Evolutionary conservation across 176 grass and related monocot species (phyloP), one percentile per base, ranked within the genome.

Genomic region (Oryza longistaminata): DNA sequence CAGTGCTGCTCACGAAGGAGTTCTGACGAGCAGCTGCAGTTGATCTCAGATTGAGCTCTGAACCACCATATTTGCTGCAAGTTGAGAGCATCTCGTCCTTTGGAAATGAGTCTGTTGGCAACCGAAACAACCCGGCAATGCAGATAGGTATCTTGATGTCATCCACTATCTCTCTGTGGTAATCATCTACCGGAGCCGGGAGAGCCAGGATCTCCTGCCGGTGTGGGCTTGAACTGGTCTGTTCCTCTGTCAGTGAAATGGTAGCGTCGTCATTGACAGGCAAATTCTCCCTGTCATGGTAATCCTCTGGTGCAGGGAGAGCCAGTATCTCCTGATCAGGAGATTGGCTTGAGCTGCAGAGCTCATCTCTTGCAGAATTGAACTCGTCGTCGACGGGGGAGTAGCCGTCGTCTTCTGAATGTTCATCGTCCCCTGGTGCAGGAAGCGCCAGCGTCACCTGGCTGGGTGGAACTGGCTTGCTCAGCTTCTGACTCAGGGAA

Each of bases 91-190:
- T 69, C 71, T 75, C 77, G 21, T 85, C 82, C n/a, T 66, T 61
- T 2, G 83, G 77, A 76, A 90, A 94, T 24, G 88, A 83, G 66
- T 95, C 91, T 0, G 86, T 92, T 22, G 91, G 93, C 82, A 98
- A 53, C 80, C 96, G 91, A 70, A 98, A 98, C 31, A 98, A 27
- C 73, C 88, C 73, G 43, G 90, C 89, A 44, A 66, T 46, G 68
- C 90, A 10, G 25, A 76, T 35, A 2, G 96, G 93, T 75, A 90
- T 71, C 50, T 86, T 98, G 53, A 83, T 33, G 71, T 58, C 69
- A 58, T 73, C 79, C 72, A 85, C 77, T 14, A 75, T 81, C 52
- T 74, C 80, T 3, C 14, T 69, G 55, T 80, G 22, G 37, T 16
- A 62, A 70, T 64, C 52, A 66, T 83, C 75, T n/a, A 58, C 73